Evolutionary conservation across 768 basidiomycete species (phyloP), one percentile per base, ranked within the genome.

Genomic region (Tulasnella calospora): DNA sequence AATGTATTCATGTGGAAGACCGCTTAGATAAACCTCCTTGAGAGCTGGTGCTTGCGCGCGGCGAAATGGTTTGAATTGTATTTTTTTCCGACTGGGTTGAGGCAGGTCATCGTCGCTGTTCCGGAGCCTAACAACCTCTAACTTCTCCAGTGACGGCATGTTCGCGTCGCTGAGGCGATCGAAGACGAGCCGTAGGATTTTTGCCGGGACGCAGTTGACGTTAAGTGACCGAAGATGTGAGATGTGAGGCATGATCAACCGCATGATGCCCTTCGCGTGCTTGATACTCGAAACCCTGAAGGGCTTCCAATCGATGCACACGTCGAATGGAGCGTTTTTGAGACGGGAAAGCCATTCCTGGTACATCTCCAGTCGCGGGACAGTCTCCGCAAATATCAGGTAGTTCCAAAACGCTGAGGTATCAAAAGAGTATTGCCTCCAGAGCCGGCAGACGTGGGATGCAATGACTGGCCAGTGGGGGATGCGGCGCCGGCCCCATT

Each of bases 391-490:
- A 13, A 61, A n/a, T 10, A 10, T 10, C 4, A 61, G 9, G 17
- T 61, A 13, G 27, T 17, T 19, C 71, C 71, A 72, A 17, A 72
- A 40, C 10, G 30, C 44, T 10, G 71, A 27, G n/a, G 44, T 72
- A 27, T 72, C 71, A 27, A 72, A 5, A 27, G 33, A 3, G 44
- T 72, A 72, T 35, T 27, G 33, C 10, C 71, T 38, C 71, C 71
- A 72, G 10, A 40, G 71, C 33, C 71, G 71, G 44, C 71, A 72
- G 71, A 72, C 71, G 33, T 72, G 71, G 19, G 71, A 72, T 72
- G 23, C 44, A 10, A 9, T 36, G 1, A 72, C 23, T 33, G 71
- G 71, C 71, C 57, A 61, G 57, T 61, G 57, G 15, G 13, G 19
- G 6, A 3, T 13, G 19, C 4, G 6, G 46, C 4, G 13, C 13